These are phyloP conservation scores for Nannochloropsis salina DNA, from an alignment of 108 stramenopile species.

Conservation along the genomic window DNA sequence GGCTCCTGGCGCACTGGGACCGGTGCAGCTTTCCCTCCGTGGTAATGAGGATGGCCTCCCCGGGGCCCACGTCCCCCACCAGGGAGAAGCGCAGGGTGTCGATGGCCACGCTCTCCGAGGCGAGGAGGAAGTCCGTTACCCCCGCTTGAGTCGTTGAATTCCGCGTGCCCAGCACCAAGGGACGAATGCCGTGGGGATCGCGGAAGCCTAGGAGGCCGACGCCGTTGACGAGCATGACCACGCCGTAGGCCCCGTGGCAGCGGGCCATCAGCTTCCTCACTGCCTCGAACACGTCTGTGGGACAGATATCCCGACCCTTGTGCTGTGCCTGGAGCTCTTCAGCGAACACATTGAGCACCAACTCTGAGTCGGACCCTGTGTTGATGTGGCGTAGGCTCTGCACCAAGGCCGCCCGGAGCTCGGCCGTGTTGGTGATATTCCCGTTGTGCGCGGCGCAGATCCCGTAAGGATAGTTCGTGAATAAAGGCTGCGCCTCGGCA, in stretches of 20 bases:
- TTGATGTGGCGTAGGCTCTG: conserved; percentile 74
- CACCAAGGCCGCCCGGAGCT: conserved; percentile 32
- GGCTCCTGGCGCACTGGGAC: conserved; percentile 32
- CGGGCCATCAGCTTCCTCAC: conserved; percentile 63
- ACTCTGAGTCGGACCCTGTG: conserved; percentile 93
- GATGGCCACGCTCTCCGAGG: conserved; percentile 93
- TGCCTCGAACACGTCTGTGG: conserved; percentile 54
- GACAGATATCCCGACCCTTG: conserved; percentile 34
- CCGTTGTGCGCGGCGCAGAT: conserved; percentile 97
- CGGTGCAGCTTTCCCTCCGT: conserved; percentile 51
- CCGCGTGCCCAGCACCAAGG: conserved; percentile 50
- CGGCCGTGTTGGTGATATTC: conserved; percentile 83
- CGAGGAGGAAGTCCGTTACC: conserved; percentile 69
- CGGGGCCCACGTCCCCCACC: conserved; percentile 81
- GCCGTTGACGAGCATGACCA: conserved; percentile 84
- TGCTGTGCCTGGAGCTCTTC: conserved; percentile 63
- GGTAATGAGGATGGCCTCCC: conserved; percentile 85
- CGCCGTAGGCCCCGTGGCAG: conserved; percentile 89
- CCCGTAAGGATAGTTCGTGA: conserved; percentile 95
- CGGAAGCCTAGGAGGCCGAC: conserved; percentile 91
- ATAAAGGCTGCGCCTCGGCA: conserved; percentile 71
- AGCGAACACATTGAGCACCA: conserved; percentile 90
- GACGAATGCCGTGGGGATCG: conserved; percentile 95
- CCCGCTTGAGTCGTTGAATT: conserved; percentile 19
- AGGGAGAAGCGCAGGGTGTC: conserved; percentile 90